phyloP scores from a whole-genome alignment of 306 rosid species.

The Acacia crassicarpa region DNA sequence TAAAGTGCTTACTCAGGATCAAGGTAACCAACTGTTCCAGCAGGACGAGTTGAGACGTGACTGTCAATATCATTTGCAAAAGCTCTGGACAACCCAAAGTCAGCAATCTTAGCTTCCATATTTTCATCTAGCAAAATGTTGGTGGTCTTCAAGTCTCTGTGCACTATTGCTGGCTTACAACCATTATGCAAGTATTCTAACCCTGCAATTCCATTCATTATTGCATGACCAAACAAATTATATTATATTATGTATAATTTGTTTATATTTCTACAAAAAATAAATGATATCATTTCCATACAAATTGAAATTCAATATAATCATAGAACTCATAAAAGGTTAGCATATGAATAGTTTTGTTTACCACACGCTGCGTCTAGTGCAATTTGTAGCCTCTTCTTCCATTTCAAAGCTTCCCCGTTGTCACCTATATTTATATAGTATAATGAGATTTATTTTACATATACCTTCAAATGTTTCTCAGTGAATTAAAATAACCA shows the following conservation, averaged over 20 bases:
- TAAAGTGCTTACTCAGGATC: constrained; percentile 46
- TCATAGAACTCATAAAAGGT: no score
- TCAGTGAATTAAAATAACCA: no score
- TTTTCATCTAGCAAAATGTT: constrained; percentile 49
- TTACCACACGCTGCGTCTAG: background rate
- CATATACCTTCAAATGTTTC: no score
- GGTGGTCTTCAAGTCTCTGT: constrained; percentile 57
- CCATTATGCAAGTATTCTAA: constrained; percentile 49
- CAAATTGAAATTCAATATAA: no score
- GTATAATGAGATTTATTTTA: background rate
- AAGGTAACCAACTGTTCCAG: constrained; percentile 47
- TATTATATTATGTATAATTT: no score
- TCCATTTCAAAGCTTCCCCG: background rate
- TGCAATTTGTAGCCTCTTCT: background rate
- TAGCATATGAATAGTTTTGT: background rate
- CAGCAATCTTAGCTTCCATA: constrained; percentile 48
- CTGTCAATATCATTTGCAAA: constrained; percentile 28
- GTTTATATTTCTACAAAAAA: no score
- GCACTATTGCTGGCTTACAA: constrained; percentile 35
- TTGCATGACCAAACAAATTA: background rate
- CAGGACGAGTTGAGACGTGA: constrained; percentile 36
- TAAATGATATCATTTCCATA: background rate
- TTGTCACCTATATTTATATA: background rate
- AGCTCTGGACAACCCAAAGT: constrained; percentile 55
- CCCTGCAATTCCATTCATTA: constrained; percentile 18